These are phyloP conservation scores for Hypomyces rosellus DNA, from an alignment of 2,329 filamentous ascomycete genomes.

Conservation along the genomic window DNA sequence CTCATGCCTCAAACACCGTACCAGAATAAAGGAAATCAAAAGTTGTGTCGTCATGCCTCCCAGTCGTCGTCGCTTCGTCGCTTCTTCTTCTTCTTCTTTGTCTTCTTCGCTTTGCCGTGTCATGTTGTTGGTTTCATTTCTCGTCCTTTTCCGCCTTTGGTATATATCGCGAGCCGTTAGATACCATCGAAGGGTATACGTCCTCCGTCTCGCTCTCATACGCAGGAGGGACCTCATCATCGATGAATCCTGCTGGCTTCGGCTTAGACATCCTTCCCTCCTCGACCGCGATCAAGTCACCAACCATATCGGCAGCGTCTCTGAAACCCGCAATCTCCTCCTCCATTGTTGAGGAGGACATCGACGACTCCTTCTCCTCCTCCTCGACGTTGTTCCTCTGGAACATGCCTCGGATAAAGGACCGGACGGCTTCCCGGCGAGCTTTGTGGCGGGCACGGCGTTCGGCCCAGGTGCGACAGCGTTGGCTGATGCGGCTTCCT, in stretches of 20 bases:
- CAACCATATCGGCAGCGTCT: slow-evolving; percentile 39
- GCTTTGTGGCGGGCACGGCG: slow-evolving; percentile 21
- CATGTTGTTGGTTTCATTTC: background rate
- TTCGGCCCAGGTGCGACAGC: slow-evolving; percentile 15
- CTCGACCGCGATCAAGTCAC: slow-evolving; percentile 39
- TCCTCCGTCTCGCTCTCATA: slow-evolving; percentile 15
- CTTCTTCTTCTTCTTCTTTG: too few species aligned
- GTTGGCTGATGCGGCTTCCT: background rate
- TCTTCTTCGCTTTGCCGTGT: too few species aligned
- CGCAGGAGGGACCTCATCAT: slow-evolving; percentile 15
- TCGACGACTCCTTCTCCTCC: background rate
- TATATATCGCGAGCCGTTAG: background rate
- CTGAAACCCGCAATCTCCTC: slow-evolving; percentile 45
- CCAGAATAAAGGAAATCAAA: too few species aligned
- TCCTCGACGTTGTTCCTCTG: background rate
- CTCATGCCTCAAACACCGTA: too few species aligned
- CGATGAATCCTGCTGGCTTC: background rate
- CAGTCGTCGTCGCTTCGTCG: too few species aligned
- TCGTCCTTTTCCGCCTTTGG: background rate
- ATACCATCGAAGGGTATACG: background rate
- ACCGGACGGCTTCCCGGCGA: slow-evolving; percentile 18
- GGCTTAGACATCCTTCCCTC: slow-evolving; percentile 23
- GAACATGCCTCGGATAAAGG: slow-evolving; percentile 11
- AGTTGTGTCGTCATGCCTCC: too few species aligned
- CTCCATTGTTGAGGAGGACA: slow-evolving; percentile 30